A percentile compares a stretch with the other conserved stretches of the same genome.
These are phyloP conservation scores for Wallacemonas rigidus DNA, from an alignment of 208 protist genomes.

Conservation along the genomic window DNA sequence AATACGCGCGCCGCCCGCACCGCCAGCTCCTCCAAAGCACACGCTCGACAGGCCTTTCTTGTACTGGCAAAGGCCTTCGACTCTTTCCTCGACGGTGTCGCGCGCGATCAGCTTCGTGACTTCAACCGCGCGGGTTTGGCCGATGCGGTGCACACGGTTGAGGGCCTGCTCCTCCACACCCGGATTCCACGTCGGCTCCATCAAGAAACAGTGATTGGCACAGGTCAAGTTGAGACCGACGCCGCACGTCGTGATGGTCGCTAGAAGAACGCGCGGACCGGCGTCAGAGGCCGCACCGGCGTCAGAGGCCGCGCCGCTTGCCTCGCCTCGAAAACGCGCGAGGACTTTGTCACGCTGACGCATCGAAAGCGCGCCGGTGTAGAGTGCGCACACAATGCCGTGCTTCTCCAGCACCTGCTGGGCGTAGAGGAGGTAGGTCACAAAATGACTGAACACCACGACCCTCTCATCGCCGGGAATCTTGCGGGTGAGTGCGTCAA, in stretches of 20 bases:
- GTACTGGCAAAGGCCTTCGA: constrained; percentile 90
- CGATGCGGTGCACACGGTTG: constrained; percentile 90
- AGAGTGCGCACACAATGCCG: constrained; percentile 47
- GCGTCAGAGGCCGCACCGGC: neutral
- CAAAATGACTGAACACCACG: constrained; percentile 95
- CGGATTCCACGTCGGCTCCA: constrained; percentile 93
- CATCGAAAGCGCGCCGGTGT: constrained; percentile 47
- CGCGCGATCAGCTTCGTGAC: constrained; percentile 94
- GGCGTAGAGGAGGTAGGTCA: constrained; percentile 91
- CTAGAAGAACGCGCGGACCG: constrained; percentile 74
- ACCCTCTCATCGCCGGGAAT: constrained; percentile 73
- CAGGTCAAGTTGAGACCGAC: constrained; percentile 94
- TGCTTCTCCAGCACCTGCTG: constrained; percentile 57
- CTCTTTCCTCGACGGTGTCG: constrained; percentile 95
- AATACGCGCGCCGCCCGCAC: constrained; percentile 30
- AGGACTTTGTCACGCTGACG: constrained; percentile 70
- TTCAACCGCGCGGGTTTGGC: constrained; percentile 91
- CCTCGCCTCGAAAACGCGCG: constrained; percentile 22
- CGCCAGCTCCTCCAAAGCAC: constrained; percentile 37
- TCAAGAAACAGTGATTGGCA: constrained; percentile 92
- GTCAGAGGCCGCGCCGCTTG: neutral
- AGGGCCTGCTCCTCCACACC: constrained; percentile 90
- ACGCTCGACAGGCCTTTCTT: constrained; percentile 86
- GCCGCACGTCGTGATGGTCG: constrained; percentile 88
- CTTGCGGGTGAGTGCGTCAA: constrained; percentile 29